These are phyloP conservation scores for Diaporthe vaccinii DNA, from an alignment of 2,329 filamentous ascomycete genomes.

Conservation along the genomic window DNA sequence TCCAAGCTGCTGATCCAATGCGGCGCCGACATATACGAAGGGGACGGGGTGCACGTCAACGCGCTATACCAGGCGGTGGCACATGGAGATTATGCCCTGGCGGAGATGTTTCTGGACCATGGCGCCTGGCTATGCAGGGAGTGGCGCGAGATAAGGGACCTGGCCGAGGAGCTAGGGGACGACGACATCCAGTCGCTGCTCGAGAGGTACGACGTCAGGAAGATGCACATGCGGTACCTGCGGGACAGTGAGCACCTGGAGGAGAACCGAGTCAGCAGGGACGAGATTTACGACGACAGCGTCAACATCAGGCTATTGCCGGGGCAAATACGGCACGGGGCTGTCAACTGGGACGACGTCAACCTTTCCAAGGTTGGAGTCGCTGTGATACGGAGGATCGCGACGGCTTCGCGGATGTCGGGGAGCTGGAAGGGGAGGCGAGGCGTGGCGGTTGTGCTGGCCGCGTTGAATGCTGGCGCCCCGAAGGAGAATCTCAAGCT, in stretches of 20 bases:
- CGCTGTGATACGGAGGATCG: background rate
- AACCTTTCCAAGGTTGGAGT: background rate
- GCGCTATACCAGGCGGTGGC: conserved; percentile 25
- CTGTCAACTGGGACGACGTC: background rate
- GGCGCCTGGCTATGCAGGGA: conserved; percentile 24
- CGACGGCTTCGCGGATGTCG: background rate
- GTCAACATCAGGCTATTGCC: background rate
- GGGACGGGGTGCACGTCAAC: conserved; percentile 13
- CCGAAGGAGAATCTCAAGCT: conserved; percentile 1
- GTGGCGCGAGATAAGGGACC: conserved; percentile 24
- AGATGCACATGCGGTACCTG: conserved; percentile 1
- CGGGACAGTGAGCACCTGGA: background rate
- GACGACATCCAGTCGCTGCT: background rate
- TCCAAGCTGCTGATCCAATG: conserved; percentile 14
- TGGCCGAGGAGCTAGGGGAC: conserved; percentile 17
- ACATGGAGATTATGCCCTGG: conserved; percentile 19
- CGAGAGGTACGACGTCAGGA: background rate
- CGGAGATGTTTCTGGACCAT: conserved; percentile 27
- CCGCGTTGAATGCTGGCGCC: conserved; percentile 29
- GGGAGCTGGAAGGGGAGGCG: conserved; percentile 27
- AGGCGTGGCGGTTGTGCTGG: conserved; percentile 10
- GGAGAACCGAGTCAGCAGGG: background rate
- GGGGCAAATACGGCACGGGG: background rate
- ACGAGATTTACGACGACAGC: background rate
- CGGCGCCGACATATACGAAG: conserved; percentile 13